A percentile compares a stretch with the other conserved stretches of the same genome.
Evolutionary conservation across 495 filamentous ascomycete genomes (phyloP).

Genomic region (Tuber aestivum): DNA sequence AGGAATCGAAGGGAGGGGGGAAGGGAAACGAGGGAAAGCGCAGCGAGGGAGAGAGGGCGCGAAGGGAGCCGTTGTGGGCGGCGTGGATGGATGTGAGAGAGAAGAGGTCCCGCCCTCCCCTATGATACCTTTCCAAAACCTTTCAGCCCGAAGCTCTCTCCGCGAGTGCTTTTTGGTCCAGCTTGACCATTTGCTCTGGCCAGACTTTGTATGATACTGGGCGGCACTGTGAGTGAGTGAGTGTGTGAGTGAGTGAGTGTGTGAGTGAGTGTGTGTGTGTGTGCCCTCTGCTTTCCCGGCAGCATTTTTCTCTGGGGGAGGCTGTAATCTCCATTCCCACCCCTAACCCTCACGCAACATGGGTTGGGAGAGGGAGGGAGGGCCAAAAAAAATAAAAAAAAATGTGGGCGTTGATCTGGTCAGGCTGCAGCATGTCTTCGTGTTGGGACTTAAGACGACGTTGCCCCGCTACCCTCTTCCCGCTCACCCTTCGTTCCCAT

Average conservation of each 20-base stretch:
- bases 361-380: neutral
- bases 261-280: neutral
- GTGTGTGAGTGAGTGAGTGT: neutral
- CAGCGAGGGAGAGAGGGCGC: neutral
- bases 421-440: slow-evolving; percentile 25
- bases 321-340: neutral
- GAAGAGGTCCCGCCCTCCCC: neutral
- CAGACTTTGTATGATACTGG: neutral
- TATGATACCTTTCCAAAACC: neutral
- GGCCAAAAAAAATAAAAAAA: slow-evolving; percentile 19
- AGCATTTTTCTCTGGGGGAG: neutral
- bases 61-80: neutral
- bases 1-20: slow-evolving; percentile 14
- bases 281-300: neutral
- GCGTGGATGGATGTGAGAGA: neutral
- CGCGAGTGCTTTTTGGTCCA: too few species aligned
- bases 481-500: slow-evolving; percentile 34
- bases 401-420: slow-evolving; percentile 36
- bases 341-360: neutral
- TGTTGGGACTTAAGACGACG: slow-evolving; percentile 34
- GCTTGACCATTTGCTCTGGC: neutral
- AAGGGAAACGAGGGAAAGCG: slow-evolving; percentile 4
- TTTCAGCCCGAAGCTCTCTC: neutral
- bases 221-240: neutral
- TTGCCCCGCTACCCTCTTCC: slow-evolving; percentile 29